A percentile compares a stretch with the other conserved stretches of the same genome.
phyloP scores from a whole-genome alignment of 805 yeast species.

The Lachancea kluyveri region DNA sequence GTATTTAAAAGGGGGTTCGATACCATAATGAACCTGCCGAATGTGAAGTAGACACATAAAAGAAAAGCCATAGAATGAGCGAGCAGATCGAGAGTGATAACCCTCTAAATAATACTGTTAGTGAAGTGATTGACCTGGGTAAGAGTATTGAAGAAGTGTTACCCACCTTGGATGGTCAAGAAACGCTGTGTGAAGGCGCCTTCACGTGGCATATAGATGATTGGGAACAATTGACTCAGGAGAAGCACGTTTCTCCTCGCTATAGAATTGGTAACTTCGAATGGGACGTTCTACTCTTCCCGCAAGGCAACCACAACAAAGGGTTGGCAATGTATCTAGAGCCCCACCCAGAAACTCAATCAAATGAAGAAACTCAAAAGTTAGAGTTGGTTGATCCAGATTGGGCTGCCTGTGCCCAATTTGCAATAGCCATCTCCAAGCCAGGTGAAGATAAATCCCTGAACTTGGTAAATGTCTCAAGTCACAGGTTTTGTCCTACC shows the following conservation, averaged over 20 bases:
- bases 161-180: conserved; percentile 9
- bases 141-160: conserved; percentile 17
- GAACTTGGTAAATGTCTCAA: conserved; percentile 57
- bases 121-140: conserved; percentile 17
- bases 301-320: conserved; percentile 60
- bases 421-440: conserved; percentile 78
- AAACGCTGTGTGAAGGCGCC: conserved; percentile 27
- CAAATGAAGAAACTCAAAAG: conserved; percentile 24
- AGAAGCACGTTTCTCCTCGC: conserved; percentile 35
- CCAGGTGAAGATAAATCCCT: conserved; percentile 56
- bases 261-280: conserved; percentile 56
- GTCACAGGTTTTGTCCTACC: conserved; percentile 66
- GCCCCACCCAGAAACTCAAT: conserved; percentile 43
- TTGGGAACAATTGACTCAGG: conserved; percentile 41
- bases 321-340: conserved; percentile 73
- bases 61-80: too few relatives aligned
- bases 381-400: conserved; percentile 35
- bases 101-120: conserved; percentile 19
- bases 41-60: too few relatives aligned
- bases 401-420: conserved; percentile 91
- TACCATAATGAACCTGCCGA: too few relatives aligned
- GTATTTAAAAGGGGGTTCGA: too few relatives aligned
- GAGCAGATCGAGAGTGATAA: too few relatives aligned
- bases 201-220: conserved; percentile 47
- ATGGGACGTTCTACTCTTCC: conserved; percentile 72